Evolutionary conservation across 2,329 filamentous ascomycete genomes (phyloP), one percentile per base, ranked within the genome.

Genomic region (Nothopassalora personata): DNA sequence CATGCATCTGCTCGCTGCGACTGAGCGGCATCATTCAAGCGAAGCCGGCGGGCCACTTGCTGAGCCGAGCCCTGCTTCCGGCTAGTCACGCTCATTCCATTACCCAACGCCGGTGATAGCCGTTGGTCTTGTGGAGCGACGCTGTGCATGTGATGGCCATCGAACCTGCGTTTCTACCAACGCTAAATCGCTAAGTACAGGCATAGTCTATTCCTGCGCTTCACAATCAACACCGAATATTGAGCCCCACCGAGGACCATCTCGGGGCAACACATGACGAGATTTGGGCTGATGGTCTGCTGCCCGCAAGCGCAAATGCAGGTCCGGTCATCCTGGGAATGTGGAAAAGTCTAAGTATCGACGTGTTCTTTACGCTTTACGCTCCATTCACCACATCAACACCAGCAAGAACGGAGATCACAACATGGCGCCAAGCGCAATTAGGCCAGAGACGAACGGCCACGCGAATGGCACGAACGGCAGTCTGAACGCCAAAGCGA

Each of bases 401-500:
- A 51, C 33, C 27, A 31, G n/a, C 49, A 34, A 51, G 46, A 27
- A 49, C 19, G 5, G 46, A 55, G 30, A 55, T 57, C 59, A 23
- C 23, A 71, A 33, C 60, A 75, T 75, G 73, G 69, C 73, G 23
- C 73, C 73, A 53, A 71, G 67, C 28, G 73, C 73, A 30, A 65
- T 74, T 53, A 62, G 70, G 58, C 64, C 69, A 56, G 47, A 59
- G 49, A 61, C 60, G 48, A 68, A 71, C 63, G 65, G 64, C 58
- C 60, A 66, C 46, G 51, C 61, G 56, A 68, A 67, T 53, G 67
- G 65, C 57, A 51, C 49, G 18, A 68, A 67, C 53, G 67, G 65
- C 56, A 63, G 60, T 48, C 66, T 72, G 51, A 72, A 80, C 65
- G 73, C 77, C 61, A 76, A 77, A 64, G 74, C 74, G 28, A 66